phyloP scores from a whole-genome alignment of 495 filamentous ascomycete genomes.

The Neurospora tetrasperma region DNA sequence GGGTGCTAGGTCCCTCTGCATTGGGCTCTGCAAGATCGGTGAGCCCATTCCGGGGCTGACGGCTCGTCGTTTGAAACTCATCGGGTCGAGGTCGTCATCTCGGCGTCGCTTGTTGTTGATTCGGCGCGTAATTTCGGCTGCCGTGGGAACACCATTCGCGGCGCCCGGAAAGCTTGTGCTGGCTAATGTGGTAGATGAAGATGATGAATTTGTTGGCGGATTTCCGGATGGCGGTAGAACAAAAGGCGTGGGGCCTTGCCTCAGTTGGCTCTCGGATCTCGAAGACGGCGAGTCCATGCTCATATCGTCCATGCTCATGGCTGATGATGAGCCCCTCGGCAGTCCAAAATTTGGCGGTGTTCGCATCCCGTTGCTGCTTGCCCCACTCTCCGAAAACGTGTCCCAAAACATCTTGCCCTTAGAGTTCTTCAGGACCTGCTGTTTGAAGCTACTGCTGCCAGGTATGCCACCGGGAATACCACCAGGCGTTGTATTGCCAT shows the following conservation, averaged over 20 bases:
- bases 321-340: conserved; percentile 47
- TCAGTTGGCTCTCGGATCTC: conserved; percentile 15
- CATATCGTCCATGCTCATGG: conserved; percentile 58
- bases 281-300: conserved; percentile 63
- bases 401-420: conserved; percentile 74
- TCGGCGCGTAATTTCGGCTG: conserved; percentile 57
- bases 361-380: conserved; percentile 40
- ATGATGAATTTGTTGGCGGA: neutral
- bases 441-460: conserved; percentile 49
- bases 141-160: conserved; percentile 37
- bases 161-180: conserved; percentile 28
- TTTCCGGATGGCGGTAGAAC: neutral
- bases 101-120: conserved; percentile 68
- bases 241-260: neutral
- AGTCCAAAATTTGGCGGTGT: conserved; percentile 47
- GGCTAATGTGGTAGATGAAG: conserved; percentile 1
- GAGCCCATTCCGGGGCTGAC: conserved; percentile 90
- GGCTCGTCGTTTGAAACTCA: conserved; percentile 83
- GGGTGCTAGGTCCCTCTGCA: conserved; percentile 55
- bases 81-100: conserved; percentile 86
- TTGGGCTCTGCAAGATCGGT: conserved; percentile 75
- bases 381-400: conserved; percentile 48
- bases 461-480: neutral
- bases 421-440: conserved; percentile 59
- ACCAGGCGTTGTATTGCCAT: conserved; percentile 36